A percentile compares a stretch with the other conserved stretches of the same genome.
phyloP scores from a whole-genome alignment of 345 rosid species.

The Eucalyptus erythrocorys region DNA sequence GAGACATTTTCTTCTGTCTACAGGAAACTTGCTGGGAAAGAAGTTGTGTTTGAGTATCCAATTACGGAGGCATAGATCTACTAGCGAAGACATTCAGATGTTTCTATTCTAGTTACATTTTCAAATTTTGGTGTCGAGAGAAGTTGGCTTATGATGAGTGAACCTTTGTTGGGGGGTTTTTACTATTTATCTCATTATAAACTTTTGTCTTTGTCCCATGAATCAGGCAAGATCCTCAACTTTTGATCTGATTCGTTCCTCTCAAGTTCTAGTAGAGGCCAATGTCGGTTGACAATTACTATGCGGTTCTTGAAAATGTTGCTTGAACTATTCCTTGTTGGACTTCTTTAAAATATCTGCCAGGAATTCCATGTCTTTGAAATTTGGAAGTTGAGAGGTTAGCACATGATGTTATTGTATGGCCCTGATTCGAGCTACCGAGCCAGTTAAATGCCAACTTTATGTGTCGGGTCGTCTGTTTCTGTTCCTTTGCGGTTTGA shows the following conservation, averaged over 20 bases:
- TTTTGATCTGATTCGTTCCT: not conserved
- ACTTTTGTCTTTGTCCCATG: not conserved
- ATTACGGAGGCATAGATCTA: slow-evolving; percentile 35
- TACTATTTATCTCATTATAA: not conserved
- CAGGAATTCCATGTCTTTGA: not conserved
- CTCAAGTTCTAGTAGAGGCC: not conserved
- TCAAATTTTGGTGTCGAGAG: not conserved
- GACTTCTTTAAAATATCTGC: not conserved
- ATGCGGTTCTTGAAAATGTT: not conserved
- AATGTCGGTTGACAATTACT: not conserved
- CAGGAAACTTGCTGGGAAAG: slow-evolving; percentile 79
- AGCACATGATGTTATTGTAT: not conserved
- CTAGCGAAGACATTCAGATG: not conserved
- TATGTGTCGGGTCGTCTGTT: not conserved
- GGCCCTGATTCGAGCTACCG: not conserved
- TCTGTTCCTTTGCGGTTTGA: not conserved
- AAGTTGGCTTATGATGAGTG: not conserved
- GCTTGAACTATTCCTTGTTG: not conserved
- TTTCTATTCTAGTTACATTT: not conserved
- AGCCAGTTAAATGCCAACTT: not conserved
- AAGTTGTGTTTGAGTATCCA: slow-evolving; percentile 69
- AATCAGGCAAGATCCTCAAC: not conserved
- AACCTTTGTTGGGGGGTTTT: not conserved
- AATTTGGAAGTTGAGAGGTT: not conserved
- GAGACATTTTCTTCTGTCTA: slow-evolving; percentile 73